A percentile compares a stretch with the other conserved stretches of the same genome.
These are phyloP conservation scores for Astrephomene gubernaculifera DNA, from an alignment of 139 green algal species.

Conservation along the genomic window DNA sequence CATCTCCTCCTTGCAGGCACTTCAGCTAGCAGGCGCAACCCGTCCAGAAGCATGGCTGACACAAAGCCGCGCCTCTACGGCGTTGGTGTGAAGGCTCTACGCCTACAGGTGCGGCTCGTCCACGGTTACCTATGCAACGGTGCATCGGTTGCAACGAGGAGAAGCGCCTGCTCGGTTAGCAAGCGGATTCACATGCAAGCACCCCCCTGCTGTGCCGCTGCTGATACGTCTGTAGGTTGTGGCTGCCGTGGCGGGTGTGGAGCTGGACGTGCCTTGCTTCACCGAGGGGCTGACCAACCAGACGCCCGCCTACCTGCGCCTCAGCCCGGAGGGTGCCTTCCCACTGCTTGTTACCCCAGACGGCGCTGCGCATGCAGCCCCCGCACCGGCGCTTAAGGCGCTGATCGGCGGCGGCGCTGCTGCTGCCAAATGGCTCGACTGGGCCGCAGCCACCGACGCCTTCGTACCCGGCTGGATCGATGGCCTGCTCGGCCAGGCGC, in stretches of 20 bases:
- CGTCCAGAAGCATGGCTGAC: slow-evolving; percentile 15
- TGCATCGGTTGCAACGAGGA: no score
- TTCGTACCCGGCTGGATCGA: slow-evolving; percentile 8
- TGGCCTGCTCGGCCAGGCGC: slow-evolving; percentile 14
- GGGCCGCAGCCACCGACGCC: slow-evolving; percentile 5
- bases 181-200: no score
- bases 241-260: slow-evolving; percentile 42
- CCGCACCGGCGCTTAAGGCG: neutral
- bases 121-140: no score
- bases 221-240: slow-evolving; percentile 34
- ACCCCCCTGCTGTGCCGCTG: no score
- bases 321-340: slow-evolving; percentile 46
- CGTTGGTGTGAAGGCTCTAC: slow-evolving; percentile 41
- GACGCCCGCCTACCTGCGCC: slow-evolving; percentile 60
- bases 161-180: no score
- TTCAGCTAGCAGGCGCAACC: no score
- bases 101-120: slow-evolving; percentile 16
- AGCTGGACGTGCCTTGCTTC: slow-evolving; percentile 56
- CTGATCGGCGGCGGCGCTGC: slow-evolving; percentile 3
- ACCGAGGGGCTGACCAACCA: slow-evolving; percentile 62
- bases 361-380: neutral
- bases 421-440: slow-evolving; percentile 49
- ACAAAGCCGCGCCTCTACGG: slow-evolving; percentile 32
- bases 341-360: slow-evolving; percentile 48
- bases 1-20: no score